Evolutionary conservation across 306 rosid genomes (phyloP).

Genomic region (Pyrus bretschneideri): DNA sequence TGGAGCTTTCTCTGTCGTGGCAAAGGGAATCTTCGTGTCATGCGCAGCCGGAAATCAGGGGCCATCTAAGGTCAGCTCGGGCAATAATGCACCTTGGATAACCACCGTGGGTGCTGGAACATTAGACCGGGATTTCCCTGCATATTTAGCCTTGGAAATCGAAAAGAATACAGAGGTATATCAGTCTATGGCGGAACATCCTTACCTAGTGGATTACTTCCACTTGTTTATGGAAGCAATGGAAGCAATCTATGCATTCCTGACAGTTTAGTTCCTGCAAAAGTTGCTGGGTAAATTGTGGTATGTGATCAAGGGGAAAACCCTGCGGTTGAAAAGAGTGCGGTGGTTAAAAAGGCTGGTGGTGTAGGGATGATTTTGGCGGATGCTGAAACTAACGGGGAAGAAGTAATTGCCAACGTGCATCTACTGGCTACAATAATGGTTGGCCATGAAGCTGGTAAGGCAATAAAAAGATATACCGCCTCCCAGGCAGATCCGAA

Average conservation of each 20-base stretch:
- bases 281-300: constrained; percentile 61
- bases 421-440: constrained; percentile 47
- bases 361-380: constrained; percentile 69
- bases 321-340: constrained; percentile 27
- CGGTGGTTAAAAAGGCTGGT: constrained; percentile 53
- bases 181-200: constrained; percentile 48
- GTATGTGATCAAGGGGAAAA: constrained; percentile 55
- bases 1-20: constrained; percentile 56
- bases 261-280: constrained; percentile 32
- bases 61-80: constrained; percentile 20
- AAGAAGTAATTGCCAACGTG: constrained; percentile 48
- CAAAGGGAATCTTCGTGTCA: constrained; percentile 53
- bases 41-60: constrained; percentile 72
- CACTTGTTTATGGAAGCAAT: constrained; percentile 45
- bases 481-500: constrained; percentile 35
- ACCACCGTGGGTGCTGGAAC: constrained; percentile 74
- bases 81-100: constrained; percentile 59
- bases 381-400: constrained; percentile 39
- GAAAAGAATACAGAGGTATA: constrained; percentile 38
- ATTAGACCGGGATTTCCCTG: constrained; percentile 67
- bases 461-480: constrained; percentile 41
- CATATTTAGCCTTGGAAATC: constrained; percentile 52
- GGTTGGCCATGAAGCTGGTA: constrained; percentile 44
- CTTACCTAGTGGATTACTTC: constrained; percentile 25
- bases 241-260: constrained; percentile 32